Conservation (phyloP, 2,329 filamentous ascomycete species). For the Xylaria sp. region DNA sequence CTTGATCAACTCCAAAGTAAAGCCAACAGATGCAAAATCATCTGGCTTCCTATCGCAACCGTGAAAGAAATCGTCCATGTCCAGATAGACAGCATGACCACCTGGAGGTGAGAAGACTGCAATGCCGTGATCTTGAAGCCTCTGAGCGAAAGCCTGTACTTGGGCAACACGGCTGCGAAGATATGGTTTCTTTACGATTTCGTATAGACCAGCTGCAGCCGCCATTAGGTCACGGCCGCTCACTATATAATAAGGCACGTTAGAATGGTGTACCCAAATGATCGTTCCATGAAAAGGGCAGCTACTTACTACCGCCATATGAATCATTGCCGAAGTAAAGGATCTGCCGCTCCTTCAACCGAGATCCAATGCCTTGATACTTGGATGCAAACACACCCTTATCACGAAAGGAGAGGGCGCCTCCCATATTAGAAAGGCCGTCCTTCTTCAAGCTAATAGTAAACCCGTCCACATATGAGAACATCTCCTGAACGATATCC, state of each 20-base stretch:
- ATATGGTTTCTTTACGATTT: slow-evolving; percentile 38
- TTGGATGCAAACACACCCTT: slow-evolving; percentile 31
- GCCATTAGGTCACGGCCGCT: slow-evolving; percentile 42
- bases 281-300: background rate
- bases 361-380: slow-evolving; percentile 38
- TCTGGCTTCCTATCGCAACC: slow-evolving; percentile 36
- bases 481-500: slow-evolving; percentile 43
- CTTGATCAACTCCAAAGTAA: slow-evolving; percentile 38
- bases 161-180: slow-evolving; percentile 35
- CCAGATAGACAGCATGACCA: slow-evolving; percentile 40
- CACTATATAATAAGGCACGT: slow-evolving; percentile 28
- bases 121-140: slow-evolving; percentile 29
- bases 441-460: slow-evolving; percentile 45
- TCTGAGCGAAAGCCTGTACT: slow-evolving; percentile 37
- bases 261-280: background rate
- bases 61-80: slow-evolving; percentile 42
- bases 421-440: slow-evolving; percentile 44
- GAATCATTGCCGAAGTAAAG: slow-evolving; percentile 41
- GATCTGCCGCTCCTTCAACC: slow-evolving; percentile 39
- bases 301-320: slow-evolving; percentile 40
- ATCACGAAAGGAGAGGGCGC: slow-evolving; percentile 37
- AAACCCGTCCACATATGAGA: slow-evolving; percentile 43
- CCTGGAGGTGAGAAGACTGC: slow-evolving; percentile 37
- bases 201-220: slow-evolving; percentile 35
- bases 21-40: slow-evolving; percentile 39